Evolutionary conservation across 495 filamentous ascomycete species (phyloP), one percentile per base, ranked within the genome.

Genomic region (Echria macrotheca): DNA sequence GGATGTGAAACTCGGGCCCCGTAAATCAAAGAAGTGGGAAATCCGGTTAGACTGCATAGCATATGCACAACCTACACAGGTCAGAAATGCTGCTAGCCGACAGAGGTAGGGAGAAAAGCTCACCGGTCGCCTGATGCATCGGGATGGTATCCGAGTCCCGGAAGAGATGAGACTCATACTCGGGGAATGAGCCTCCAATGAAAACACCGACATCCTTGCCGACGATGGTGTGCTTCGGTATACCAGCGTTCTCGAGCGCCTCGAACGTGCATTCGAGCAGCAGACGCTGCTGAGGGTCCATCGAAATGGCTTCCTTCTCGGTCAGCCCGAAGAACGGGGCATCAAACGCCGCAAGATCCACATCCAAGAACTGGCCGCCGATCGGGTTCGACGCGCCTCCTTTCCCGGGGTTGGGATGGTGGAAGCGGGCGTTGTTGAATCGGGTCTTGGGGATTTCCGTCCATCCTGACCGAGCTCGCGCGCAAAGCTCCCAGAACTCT

Each of bases 271-370:
- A 91, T 29, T 87, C 79, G 10, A 95, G 72, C 1, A 86, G 81
- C 23, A 93, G 69, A 18, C 89, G 82, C 58, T 91, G 89, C 57
- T 88, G 86, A 5, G 89, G 89, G 59, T 95, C 89, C 45, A 89
- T 86, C 17, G 89, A 85, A 35, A 82, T 80, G 7, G 89, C 89
- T 68, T 95, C 72, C 52, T 69, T 68, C 46, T 68, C 63, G 73
- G 84, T 49, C 76, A 95, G 84, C 59, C 87, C 89, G 77, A 94
- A 95, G 68, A 95, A 95, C 0, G 83, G 77, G 17, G 87, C 83
- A 50, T 95, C 89, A 53, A 93, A 95, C 2, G 84, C 73, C 6
- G 83, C 79, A 0, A 89, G 81, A 54, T 94, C 55, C 78, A 79
- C 62, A 50, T 68, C 65, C 45, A 93, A 83, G 67, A 89, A 95